These are phyloP conservation scores for Mortierella alpina DNA, from an alignment of 192 early-diverging fungal species.

Conservation along the genomic window DNA sequence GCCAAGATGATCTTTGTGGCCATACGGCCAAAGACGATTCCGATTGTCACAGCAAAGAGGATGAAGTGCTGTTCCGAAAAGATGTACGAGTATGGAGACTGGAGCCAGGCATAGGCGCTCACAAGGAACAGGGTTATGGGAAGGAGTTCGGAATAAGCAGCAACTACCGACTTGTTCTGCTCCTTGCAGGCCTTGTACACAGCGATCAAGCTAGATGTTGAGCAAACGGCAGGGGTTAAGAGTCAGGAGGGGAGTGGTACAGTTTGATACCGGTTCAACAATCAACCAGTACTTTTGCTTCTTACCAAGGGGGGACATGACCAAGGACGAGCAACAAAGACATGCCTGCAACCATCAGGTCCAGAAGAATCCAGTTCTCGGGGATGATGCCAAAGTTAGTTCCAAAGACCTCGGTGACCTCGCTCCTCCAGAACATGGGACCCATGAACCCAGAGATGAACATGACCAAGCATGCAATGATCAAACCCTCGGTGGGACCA, in stretches of 20 bases:
- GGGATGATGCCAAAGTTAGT: slow-evolving; percentile 57
- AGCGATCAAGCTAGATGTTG: slow-evolving; percentile 49
- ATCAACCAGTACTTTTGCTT: neutral
- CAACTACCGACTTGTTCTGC: slow-evolving; percentile 70
- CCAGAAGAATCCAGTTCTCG: slow-evolving; percentile 46
- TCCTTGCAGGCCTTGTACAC: slow-evolving; percentile 64
- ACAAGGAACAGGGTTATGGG: slow-evolving; percentile 71
- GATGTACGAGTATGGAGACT: slow-evolving; percentile 75
- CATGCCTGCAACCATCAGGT: slow-evolving; percentile 58
- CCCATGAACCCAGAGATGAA: slow-evolving; percentile 79
- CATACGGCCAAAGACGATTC: slow-evolving; percentile 88
- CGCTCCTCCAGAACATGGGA: slow-evolving; percentile 45
- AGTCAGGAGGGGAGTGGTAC: neutral
- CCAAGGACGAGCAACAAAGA: slow-evolving; percentile 58
- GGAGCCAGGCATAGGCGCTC: slow-evolving; percentile 77
- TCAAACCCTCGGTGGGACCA: slow-evolving; percentile 88
- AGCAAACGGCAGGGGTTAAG: neutral
- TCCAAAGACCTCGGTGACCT: slow-evolving; percentile 41
- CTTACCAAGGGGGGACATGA: slow-evolving; percentile 69
- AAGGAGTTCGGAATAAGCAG: slow-evolving; percentile 70
- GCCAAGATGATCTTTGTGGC: slow-evolving; percentile 92
- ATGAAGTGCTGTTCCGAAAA: slow-evolving; percentile 76
- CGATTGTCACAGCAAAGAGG: slow-evolving; percentile 77
- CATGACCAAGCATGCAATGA: slow-evolving; percentile 72
- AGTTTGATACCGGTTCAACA: neutral